A percentile compares a stretch with the other conserved stretches of the same genome.
These are phyloP conservation scores for Lactarius sanguifluus DNA, from an alignment of 768 basidiomycete genomes.

Conservation along the genomic window DNA sequence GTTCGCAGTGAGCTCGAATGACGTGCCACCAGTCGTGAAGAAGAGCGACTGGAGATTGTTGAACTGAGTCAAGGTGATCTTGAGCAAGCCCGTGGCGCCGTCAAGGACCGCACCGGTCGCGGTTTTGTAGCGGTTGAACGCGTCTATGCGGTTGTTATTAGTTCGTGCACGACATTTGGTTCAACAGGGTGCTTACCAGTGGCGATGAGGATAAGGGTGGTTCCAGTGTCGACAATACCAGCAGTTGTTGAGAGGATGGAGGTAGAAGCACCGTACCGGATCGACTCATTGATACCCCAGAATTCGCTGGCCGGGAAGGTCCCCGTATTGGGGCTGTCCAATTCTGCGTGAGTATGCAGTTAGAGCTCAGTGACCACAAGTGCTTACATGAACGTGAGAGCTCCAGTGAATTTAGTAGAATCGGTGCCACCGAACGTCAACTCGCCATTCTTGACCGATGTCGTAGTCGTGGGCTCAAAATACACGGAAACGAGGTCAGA, in stretches of 20 bases:
- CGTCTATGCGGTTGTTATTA: slow-evolving; percentile 29
- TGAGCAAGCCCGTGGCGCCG: slow-evolving; percentile 47
- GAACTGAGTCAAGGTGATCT: slow-evolving; percentile 52
- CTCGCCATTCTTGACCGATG: slow-evolving; percentile 33
- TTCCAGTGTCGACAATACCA: slow-evolving; percentile 37
- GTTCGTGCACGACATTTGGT: neutral
- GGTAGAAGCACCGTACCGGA: slow-evolving; percentile 32
- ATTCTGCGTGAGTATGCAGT: slow-evolving; percentile 30
- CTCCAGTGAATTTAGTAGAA: slow-evolving; percentile 28
- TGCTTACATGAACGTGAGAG: neutral
- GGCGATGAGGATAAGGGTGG: slow-evolving; percentile 34
- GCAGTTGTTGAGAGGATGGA: slow-evolving; percentile 33
- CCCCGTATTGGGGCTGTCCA: slow-evolving; percentile 35
- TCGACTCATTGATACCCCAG: slow-evolving; percentile 36
- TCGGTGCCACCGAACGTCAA: slow-evolving; percentile 38
- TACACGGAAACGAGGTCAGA: slow-evolving; percentile 32
- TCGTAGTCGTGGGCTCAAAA: slow-evolving; percentile 32
- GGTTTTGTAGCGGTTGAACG: slow-evolving; percentile 34
- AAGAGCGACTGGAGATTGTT: slow-evolving; percentile 51
- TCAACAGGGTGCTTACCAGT: slow-evolving; percentile 14
- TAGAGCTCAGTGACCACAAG: neutral
- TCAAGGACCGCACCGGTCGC: slow-evolving; percentile 35
- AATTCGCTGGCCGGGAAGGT: slow-evolving; percentile 30
- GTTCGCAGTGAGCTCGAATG: slow-evolving; percentile 42
- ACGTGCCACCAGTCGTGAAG: slow-evolving; percentile 54